Base-by-base conservation (phyloP, 2,329 filamentous ascomycete genomes). In the Ophiostoma pallidulum region DNA sequence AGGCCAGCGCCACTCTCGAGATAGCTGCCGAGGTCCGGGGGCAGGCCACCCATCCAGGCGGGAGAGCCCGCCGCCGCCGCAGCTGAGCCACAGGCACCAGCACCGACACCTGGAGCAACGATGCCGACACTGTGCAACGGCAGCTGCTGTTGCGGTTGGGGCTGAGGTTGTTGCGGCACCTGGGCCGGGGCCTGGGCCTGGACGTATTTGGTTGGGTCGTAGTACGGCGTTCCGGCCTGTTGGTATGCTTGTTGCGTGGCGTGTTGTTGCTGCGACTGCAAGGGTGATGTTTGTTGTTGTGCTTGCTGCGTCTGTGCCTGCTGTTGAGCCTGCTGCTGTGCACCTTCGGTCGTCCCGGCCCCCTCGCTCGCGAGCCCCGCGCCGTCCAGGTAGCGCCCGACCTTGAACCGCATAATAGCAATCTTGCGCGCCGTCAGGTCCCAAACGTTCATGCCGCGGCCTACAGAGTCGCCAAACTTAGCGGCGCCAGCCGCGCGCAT, bases 351-450 rank as follows among this genome's bases (percentile, higher is more conserved):
- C 39, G n/a, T 13, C 14, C 16, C 5, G n/a, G 14, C 6, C 33
- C 16, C 9, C 13, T 19, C 22, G 14, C 16, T 3, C 8, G 28
- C 4, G 2, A 24, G n/a, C 6, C 24, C 18, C 38, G 13, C 42
- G 12, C 4, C 51, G 12, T 74, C 71, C 0, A 69, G 64, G 67
- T 69, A 75, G 14, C 65, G 62, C 43, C 71, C 69, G 0, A 75
- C 53, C 51, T 73, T 74, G 3, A 66, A 60, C 7, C 65, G 66
- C 0, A 68, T 69, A 29, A 74, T 67, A 18, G 65, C 62, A 1
- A 76, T 59, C 38, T 74, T 74, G 32, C 67, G 64, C 0, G 71
- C 67, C 0, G 67, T 69, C 52, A 74, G 59, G 6, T 69, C 69
- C 72, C 72, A 75, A 0, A 73, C 55, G 40, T 71, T 72, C 44